Percentiles rank a stretch among this genome's conserved stretches.
phyloP scores from a whole-genome alignment of 2,329 filamentous ascomycete species.

The Cryoendolithus antarcticus region DNA sequence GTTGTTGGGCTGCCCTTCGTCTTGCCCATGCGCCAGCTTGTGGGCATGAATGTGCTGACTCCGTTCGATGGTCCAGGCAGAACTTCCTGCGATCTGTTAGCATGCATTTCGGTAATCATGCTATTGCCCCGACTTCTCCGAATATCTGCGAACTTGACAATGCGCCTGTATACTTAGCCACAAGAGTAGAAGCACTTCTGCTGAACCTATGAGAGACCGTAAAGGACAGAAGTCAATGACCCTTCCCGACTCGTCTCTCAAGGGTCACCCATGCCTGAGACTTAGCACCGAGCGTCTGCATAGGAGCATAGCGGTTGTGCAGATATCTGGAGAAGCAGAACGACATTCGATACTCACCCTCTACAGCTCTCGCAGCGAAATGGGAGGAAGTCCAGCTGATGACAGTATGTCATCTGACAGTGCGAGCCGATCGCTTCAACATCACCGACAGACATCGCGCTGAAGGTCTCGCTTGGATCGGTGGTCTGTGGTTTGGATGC shows the following conservation, averaged over 20 bases:
- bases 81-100: constrained; percentile 32
- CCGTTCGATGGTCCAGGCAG: constrained; percentile 87
- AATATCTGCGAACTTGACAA: no score
- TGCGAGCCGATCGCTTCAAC: constrained; percentile 77
- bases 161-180: no score
- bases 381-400: constrained; percentile 89
- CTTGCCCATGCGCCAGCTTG: constrained; percentile 50
- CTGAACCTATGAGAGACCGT: no score
- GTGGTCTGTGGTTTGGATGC: constrained; percentile 33
- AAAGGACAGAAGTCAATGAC: no score
- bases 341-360: no score
- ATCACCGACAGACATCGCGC: constrained; percentile 64
- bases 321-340: no score
- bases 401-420: constrained; percentile 84
- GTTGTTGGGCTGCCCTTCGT: constrained; percentile 27
- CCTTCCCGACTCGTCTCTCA: no score
- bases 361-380: constrained; percentile 86
- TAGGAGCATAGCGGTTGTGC: no score
- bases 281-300: no score
- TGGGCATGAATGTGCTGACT: constrained; percentile 62
- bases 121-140: no score
- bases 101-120: background rate
- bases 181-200: no score
- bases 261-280: no score
- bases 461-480: constrained; percentile 42